Evolutionary conservation across 805 yeast genomes (phyloP), one percentile per base, ranked within the genome.

Genomic region (Kazachstania bromeliacearum): DNA sequence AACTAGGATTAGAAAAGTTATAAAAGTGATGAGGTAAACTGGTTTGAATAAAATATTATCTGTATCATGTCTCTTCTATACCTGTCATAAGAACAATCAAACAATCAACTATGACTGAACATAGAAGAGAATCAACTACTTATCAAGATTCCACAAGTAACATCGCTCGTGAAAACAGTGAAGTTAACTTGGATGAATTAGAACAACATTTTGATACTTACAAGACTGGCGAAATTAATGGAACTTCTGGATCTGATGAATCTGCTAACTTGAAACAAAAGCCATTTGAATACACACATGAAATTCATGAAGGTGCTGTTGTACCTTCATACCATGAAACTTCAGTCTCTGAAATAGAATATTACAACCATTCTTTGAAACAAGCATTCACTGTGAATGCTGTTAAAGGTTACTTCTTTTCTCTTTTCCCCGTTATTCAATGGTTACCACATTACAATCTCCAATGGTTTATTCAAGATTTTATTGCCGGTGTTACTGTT

Each of bases 401-500:
- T 30, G 48, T 64, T 13, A 48, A 50, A 10, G 34, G 62, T 15
- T 88, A 88, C 50, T 35, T 78, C 2, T 41, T 60, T 7, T 78
- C 88, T 1, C 53, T 85, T 18, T 83, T 88, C 55, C 96, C 96
- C 2, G 76, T 88, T 25, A 57, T 75, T 8, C 63, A 68, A n/a
- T 88, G 96, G 96, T 74, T 87, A 31, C 71, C 79, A 38, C 84
- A 85, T 53, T 88, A 88, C 62, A 88, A 88, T 53, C 49, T 67
- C 8, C 68, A 70, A 20, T 88, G 96, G 96, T 62, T 79, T 12
- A 74, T 75, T 39, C 74, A 85, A 21, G 96, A 88, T 60, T 59
- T 88, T 43, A 77, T 87, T 38, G 95, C 96, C 2, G 96, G 96
- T 56, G 70, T 88, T 40, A 85, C 96, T 1, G 95, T 88, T 15